phyloP scores from a whole-genome alignment of 2,329 filamentous ascomycete genomes.

The Alternaria sp. region DNA sequence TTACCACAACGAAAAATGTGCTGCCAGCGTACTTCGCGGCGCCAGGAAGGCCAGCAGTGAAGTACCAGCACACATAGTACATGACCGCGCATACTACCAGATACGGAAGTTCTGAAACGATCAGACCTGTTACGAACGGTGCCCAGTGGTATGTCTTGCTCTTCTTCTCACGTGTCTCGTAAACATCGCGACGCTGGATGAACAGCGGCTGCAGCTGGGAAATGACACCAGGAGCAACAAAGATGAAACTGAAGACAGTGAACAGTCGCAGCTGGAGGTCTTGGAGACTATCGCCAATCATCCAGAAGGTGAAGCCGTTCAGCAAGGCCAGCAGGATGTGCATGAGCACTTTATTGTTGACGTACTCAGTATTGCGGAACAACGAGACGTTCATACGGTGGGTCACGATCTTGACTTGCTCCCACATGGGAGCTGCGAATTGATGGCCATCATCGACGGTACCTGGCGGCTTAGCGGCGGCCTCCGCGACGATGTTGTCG shows the following conservation, averaged over 20 bases:
- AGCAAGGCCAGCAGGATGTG: slow-evolving; percentile 22
- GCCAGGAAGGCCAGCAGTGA: slow-evolving; percentile 22
- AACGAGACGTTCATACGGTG: slow-evolving; percentile 20
- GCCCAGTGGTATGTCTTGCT: slow-evolving; percentile 77
- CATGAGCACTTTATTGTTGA: slow-evolving; percentile 27
- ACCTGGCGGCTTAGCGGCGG: slow-evolving; percentile 42
- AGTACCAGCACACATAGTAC: slow-evolving; percentile 68
- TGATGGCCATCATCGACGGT: slow-evolving; percentile 48
- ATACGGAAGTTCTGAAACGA: slow-evolving; percentile 74
- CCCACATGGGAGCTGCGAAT: slow-evolving; percentile 23
- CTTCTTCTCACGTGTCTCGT: slow-evolving; percentile 66
- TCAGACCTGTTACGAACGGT: slow-evolving; percentile 73
- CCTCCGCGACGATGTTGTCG: slow-evolving; percentile 44
- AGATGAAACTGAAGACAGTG: slow-evolving; percentile 59
- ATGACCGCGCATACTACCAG: slow-evolving; percentile 68
- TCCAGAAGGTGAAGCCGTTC: slow-evolving; percentile 31
- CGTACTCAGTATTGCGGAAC: slow-evolving; percentile 23
- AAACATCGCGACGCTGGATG: slow-evolving; percentile 55
- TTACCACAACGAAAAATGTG: slow-evolving; percentile 37
- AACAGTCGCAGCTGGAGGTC: slow-evolving; percentile 54
- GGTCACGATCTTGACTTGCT: slow-evolving; percentile 23
- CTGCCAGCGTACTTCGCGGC: slow-evolving; percentile 63
- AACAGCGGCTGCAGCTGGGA: slow-evolving; percentile 53
- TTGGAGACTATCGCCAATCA: slow-evolving; percentile 27
- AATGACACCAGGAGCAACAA: slow-evolving; percentile 49